Base-by-base conservation (phyloP, 495 filamentous ascomycete genomes). In the Stereocaulon alpinum region DNA sequence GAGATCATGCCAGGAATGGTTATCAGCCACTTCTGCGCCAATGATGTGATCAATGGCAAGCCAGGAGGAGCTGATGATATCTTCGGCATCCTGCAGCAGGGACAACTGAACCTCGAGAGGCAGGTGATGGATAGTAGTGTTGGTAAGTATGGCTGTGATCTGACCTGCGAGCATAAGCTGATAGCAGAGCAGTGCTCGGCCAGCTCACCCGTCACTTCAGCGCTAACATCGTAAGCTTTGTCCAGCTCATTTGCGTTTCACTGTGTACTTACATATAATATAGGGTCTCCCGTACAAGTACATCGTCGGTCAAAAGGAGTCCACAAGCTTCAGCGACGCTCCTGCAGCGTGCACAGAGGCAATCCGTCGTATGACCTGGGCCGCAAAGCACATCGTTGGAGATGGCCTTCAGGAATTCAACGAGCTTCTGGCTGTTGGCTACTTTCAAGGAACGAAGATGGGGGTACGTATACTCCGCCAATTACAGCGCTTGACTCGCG, bases 231-330 rank as follows among this genome's bases (percentile, higher is more conserved):
- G 86, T 89, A 72, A 71, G 83, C 70, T 37, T 12, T 5, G 32
- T 14, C 24, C 15, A 1, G 1, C 4, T 42, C 0, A 27, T 48
- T 20, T 22, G 41, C 17, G 27, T 34, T 42, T 0, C 24, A 18
- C 11, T n/a, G 15, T 37, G n/a, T 42, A 14, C 48, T 59, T 6
- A 59, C 40, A 34, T 9, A 9, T 43, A 14, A 11, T 7, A 30
- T 3, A 90, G 83, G 90, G 90, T 0, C 86, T 87, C 54, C 85
- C 84, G 0, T 95, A 95, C 67, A 91, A 94, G 61, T 95, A 85
- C 62, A 79, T 87, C 14, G 87, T 89, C 2, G 71, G 77, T 41
- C 57, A 51, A 6, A 83, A 88, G 3, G 72, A 82, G 11, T 86
- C 85, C 0, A 80, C 70, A 47, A 73, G 72, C 3, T 91, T 95